Conservation (phyloP, 148 eudicot genomes). For the Dysphania ambrosioides region DNA sequence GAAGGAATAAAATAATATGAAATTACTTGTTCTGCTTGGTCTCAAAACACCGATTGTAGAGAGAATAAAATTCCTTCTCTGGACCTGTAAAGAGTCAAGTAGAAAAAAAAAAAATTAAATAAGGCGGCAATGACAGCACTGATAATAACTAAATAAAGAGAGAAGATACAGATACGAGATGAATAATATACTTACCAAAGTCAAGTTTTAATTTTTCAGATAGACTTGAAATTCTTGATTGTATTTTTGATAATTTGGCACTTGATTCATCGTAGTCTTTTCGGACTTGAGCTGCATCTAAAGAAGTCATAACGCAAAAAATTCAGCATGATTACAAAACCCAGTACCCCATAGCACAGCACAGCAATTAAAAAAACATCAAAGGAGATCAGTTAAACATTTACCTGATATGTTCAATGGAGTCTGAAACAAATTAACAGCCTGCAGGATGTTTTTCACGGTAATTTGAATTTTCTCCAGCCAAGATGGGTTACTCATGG, state of each 20-base stretch:
- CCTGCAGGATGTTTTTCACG: constrained; percentile 64
- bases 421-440: constrained; percentile 73
- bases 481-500: constrained; percentile 67
- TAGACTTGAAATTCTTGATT: constrained; percentile 86
- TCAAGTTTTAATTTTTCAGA: constrained; percentile 75
- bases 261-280: constrained; percentile 87
- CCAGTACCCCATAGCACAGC: background rate
- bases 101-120: background rate
- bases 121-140: background rate
- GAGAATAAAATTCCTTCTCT: constrained; percentile 86
- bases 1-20: constrained; percentile 14
- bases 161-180: background rate
- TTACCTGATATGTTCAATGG: constrained; percentile 83
- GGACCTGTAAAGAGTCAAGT: constrained; percentile 55
- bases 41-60: constrained; percentile 84
- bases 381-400: constrained; percentile 6
- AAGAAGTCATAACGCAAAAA: constrained; percentile 19
- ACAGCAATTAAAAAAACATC: background rate
- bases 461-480: constrained; percentile 82
- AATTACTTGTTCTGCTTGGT: constrained; percentile 85
- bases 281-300: constrained; percentile 88
- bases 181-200: constrained; percentile 54
- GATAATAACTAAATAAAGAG: background rate
- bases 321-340: constrained; percentile 10
- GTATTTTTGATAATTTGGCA: constrained; percentile 77